Evolutionary conservation across 805 yeast species (phyloP), one percentile per base, ranked within the genome.

Genomic region (Debaryomyces castellii): DNA sequence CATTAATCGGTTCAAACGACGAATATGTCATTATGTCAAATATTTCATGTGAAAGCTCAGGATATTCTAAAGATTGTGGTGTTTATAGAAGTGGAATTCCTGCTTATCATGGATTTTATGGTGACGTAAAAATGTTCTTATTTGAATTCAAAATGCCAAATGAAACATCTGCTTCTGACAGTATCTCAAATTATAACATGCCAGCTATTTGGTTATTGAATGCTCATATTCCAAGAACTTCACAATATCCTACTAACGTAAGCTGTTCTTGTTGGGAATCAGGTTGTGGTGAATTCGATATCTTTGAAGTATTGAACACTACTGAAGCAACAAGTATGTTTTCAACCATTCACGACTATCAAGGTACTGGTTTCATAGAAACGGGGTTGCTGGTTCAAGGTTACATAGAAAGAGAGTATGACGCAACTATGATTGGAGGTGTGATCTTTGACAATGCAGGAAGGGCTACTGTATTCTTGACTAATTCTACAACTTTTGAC

Each of bases 221-320:
- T 53, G 85, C 88, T 24, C 76, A 81, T 53, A 83, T 85, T 47
- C 85, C 89, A 51, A 77, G 91, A 71, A 85, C 90, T 16, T 69
- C 90, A 3, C 90, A 85, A 64, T 85, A 84, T 59, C 81, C 84
- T 40, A 49, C 66, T 4, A 80, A 80, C 52, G 67, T 69, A 30
- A 81, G 80, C 59, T 85, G 90, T 63, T 83, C 89, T 5, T 82
- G 89, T 57, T 85, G 91, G 91, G 71, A 77, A 38, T 75, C 85
- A 23, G 92, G 91, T 9, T 83, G 90, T 65, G 90, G 91, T 61
- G 90, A 85, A 64, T 83, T 81, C 54, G 92, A 85, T 64, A 77
- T 84, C 53, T 85, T 85, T 59, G 92, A 86, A 67, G 82, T 81
- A 34, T 77, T 83, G 81, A 85, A 85, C 64, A 65, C 69, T 45